These are phyloP conservation scores for Draba incana DNA, from an alignment of 345 rosid species.

Conservation along the genomic window DNA sequence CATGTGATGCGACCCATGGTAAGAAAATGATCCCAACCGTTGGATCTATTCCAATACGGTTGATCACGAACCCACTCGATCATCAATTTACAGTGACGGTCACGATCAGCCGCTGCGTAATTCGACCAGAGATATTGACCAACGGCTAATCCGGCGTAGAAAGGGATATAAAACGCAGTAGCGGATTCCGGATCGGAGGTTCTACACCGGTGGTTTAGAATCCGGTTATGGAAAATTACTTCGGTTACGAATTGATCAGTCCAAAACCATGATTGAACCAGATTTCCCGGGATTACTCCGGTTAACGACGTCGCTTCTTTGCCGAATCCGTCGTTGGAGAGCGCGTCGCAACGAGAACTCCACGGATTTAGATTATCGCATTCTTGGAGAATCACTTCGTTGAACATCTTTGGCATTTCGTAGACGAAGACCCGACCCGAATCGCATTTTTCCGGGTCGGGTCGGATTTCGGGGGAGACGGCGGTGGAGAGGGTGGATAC, in stretches of 20 bases:
- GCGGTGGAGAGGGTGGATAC: not conserved
- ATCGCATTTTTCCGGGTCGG: slow-evolving; percentile 41
- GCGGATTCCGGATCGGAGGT: slow-evolving; percentile 70
- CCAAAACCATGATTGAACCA: slow-evolving; percentile 89
- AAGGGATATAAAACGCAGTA: slow-evolving; percentile 84
- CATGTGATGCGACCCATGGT: slow-evolving; percentile 97
- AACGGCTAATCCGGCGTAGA: slow-evolving; percentile 92
- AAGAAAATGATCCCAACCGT: slow-evolving; percentile 95
- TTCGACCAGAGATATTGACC: slow-evolving; percentile 76
- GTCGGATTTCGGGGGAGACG: not conserved
- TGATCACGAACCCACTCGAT: slow-evolving; percentile 69
- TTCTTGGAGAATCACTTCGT: slow-evolving; percentile 58
- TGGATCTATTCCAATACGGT: slow-evolving; percentile 60
- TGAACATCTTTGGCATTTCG: slow-evolving; percentile 70
- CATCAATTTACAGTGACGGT: slow-evolving; percentile 70
- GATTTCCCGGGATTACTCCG: slow-evolving; percentile 56
- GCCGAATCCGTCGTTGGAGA: slow-evolving; percentile 78
- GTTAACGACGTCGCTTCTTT: slow-evolving; percentile 52
- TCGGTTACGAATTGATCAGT: slow-evolving; percentile 90
- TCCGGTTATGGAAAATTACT: slow-evolving; percentile 77
- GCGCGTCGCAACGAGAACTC: slow-evolving; percentile 83
- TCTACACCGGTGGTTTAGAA: slow-evolving; percentile 73
- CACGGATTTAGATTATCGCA: slow-evolving; percentile 85
- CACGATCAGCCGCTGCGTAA: slow-evolving; percentile 67
- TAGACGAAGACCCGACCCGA: slow-evolving; percentile 74